Conservation (phyloP, 441 rosid genomes). For the Populus hybrid region DNA sequence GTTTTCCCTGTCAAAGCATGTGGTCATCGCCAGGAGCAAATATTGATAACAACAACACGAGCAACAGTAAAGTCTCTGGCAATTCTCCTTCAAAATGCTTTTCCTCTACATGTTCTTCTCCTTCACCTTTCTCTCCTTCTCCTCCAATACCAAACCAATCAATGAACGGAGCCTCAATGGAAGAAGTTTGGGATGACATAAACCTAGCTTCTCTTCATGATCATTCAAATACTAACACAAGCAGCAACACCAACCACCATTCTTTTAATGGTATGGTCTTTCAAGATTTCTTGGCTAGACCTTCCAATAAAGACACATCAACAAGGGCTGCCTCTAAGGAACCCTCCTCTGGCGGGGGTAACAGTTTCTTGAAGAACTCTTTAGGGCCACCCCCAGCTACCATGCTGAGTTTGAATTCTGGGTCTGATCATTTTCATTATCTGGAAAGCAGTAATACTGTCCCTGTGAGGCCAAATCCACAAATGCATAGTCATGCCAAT, state of each 20-base stretch:
- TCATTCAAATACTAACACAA: neutral
- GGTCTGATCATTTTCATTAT: conserved; percentile 38
- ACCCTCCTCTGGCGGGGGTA: neutral
- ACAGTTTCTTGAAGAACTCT: conserved; percentile 8
- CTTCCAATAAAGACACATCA: conserved; percentile 31
- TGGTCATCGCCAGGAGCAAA: neutral
- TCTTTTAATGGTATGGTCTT: conserved; percentile 21
- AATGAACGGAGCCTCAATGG: conserved; percentile 32
- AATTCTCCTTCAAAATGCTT: neutral
- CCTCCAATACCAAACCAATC: conserved; percentile 2
- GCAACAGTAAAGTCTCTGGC: neutral
- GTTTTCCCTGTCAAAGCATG: neutral
- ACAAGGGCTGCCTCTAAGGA: neutral
- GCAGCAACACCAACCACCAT: neutral
- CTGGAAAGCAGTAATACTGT: conserved; percentile 21
- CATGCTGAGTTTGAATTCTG: conserved; percentile 49
- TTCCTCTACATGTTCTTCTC: conserved; percentile 2
- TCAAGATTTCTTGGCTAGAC: conserved; percentile 49
- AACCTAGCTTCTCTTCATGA: conserved; percentile 33
- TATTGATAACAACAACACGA: neutral
- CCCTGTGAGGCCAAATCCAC: conserved; percentile 24
- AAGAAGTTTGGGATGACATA: conserved; percentile 52
- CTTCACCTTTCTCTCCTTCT: neutral
- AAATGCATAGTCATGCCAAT: conserved; percentile 24
- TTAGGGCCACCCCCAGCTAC: conserved; percentile 36